These are phyloP conservation scores for Alternaria solani DNA, from an alignment of 2,329 filamentous ascomycete genomes.

Conservation along the genomic window DNA sequence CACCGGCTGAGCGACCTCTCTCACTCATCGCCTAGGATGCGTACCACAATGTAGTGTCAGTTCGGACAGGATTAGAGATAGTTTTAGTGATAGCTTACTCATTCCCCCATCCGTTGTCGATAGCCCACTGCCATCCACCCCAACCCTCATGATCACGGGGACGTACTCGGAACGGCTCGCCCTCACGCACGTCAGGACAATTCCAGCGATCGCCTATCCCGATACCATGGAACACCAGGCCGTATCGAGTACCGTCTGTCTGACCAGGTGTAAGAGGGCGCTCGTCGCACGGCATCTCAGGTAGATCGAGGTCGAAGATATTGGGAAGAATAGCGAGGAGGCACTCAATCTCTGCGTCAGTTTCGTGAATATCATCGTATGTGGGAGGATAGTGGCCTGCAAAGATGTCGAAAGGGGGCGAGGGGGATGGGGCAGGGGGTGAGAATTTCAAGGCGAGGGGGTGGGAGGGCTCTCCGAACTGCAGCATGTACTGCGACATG, in stretches of 20 bases:
- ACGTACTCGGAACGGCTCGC: conserved; percentile 20
- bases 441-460: not conserved
- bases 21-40: not conserved
- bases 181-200: conserved; percentile 5
- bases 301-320: conserved; percentile 16
- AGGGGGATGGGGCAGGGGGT: not conserved
- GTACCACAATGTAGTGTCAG: not conserved
- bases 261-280: conserved; percentile 30
- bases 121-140: conserved; percentile 34
- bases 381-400: conserved; percentile 15
- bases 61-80: not conserved
- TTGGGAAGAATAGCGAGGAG: conserved; percentile 14
- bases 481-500: not conserved
- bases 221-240: conserved; percentile 23
- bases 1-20: not conserved
- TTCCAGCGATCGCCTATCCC: conserved; percentile 25
- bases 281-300: conserved; percentile 17
- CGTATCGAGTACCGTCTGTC: conserved; percentile 26
- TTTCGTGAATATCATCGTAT: conserved; percentile 13
- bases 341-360: conserved; percentile 21
- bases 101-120: conserved; percentile 14
- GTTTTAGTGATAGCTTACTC: conserved; percentile 1
- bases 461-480: not conserved
- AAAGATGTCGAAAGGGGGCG: conserved; percentile 8
- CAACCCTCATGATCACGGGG: conserved; percentile 29